These are phyloP conservation scores for Pythium inflatum DNA, from an alignment of 352 stramenopile genomes.

Conservation along the genomic window DNA sequence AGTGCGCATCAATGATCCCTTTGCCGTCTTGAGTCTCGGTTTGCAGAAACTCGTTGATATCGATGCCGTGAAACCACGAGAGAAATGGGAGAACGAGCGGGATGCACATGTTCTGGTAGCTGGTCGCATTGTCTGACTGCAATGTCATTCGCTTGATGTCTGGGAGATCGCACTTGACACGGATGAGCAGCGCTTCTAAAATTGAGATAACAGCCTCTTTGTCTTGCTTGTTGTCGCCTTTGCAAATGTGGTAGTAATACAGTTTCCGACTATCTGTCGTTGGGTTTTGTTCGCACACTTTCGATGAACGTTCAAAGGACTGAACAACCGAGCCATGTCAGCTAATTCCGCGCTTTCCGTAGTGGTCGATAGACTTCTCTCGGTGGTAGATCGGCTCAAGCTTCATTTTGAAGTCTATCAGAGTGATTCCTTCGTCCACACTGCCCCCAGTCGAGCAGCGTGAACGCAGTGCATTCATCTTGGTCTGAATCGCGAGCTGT, in stretches of 20 bases:
- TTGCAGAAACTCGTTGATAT: constrained; percentile 24
- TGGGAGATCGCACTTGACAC: constrained; percentile 21
- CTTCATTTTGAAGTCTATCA: constrained; percentile 38
- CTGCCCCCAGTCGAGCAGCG: neutral
- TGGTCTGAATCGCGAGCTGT: neutral
- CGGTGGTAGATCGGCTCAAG: constrained; percentile 27
- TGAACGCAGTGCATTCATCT: neutral
- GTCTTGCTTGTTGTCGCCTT: constrained; percentile 20
- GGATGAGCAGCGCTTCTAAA: constrained; percentile 27
- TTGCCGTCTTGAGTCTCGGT: constrained; percentile 32
- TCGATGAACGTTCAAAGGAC: no score
- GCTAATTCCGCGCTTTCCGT: constrained; percentile 23
- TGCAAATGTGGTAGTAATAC: constrained; percentile 27
- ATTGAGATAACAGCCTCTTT: constrained; percentile 29
- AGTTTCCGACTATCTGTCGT: neutral
- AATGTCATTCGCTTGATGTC: constrained; percentile 24
- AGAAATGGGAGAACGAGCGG: constrained; percentile 24
- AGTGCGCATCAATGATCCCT: constrained; percentile 28
- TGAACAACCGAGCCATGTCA: constrained; percentile 29
- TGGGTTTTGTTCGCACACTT: no score
- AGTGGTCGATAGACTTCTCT: constrained; percentile 8
- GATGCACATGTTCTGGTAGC: constrained; percentile 28
- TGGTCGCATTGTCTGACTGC: constrained; percentile 34
- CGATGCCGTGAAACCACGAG: constrained; percentile 15
- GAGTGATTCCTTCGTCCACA: constrained; percentile 18